A percentile compares a stretch with the other conserved stretches of the same genome.
Conservation (phyloP, 2,329 filamentous ascomycete genomes). For the Claviceps monticola region DNA sequence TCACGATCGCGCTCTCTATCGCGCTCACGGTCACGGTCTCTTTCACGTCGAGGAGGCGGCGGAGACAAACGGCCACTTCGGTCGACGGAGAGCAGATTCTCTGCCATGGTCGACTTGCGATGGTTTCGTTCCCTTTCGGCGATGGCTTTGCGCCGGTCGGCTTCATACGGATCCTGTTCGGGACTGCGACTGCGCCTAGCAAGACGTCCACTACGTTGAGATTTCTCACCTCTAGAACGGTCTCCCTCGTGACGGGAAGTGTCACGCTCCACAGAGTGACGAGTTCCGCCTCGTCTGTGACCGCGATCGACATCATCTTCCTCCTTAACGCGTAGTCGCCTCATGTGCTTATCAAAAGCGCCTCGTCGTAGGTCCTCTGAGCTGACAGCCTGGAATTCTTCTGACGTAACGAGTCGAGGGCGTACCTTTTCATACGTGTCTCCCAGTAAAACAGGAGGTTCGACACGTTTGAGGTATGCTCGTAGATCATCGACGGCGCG, state of each 20-base stretch:
- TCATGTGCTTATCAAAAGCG: constrained; percentile 86
- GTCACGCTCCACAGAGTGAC: constrained; percentile 37
- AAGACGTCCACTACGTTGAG: constrained; percentile 44
- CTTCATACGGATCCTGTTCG: constrained; percentile 90
- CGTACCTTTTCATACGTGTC: constrained; percentile 87
- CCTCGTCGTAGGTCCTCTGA: constrained; percentile 70
- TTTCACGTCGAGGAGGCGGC: constrained; percentile 26
- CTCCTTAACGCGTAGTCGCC: constrained; percentile 81
- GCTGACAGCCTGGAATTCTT: constrained; percentile 72
- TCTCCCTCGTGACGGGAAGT: constrained; percentile 49
- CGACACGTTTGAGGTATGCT: constrained; percentile 75
- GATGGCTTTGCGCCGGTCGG: constrained; percentile 83
- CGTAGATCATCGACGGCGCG: constrained; percentile 74
- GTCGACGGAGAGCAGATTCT: constrained; percentile 41
- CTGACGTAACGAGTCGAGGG: constrained; percentile 61
- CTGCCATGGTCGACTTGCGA: constrained; percentile 62
- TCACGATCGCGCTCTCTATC: constrained; percentile 23
- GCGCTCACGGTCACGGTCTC: constrained; percentile 29
- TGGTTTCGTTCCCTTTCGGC: constrained; percentile 91
- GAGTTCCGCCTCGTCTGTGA: constrained; percentile 39
- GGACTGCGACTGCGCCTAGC: constrained; percentile 66
- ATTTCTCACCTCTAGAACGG: constrained; percentile 44
- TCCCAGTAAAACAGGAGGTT: constrained; percentile 61
- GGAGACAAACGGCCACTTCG: constrained; percentile 32
- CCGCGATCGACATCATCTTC: constrained; percentile 67